A percentile compares a stretch with the other conserved stretches of the same genome.
Evolutionary conservation across 129 eudicot species (phyloP).

Genomic region (Ambrosia trifida): DNA sequence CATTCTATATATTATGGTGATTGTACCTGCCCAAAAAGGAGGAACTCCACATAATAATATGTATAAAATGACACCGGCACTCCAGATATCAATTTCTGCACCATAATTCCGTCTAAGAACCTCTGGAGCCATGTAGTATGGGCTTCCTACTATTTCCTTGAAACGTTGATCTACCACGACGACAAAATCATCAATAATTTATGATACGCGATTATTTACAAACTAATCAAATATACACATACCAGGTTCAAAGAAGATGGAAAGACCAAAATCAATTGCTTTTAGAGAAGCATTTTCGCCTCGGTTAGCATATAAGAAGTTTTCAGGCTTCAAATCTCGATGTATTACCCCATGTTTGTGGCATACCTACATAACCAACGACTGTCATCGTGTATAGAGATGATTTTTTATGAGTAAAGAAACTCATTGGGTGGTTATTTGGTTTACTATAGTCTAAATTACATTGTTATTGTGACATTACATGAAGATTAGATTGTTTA

Average conservation of each 20-base stretch:
- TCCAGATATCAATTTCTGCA: slow-evolving; percentile 82
- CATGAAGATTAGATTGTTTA: no score
- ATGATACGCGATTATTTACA: neutral
- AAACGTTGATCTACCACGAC: slow-evolving; percentile 59
- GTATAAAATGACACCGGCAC: slow-evolving; percentile 90
- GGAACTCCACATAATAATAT: slow-evolving; percentile 91
- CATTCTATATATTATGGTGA: neutral
- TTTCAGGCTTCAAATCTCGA: slow-evolving; percentile 87
- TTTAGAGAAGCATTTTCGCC: slow-evolving; percentile 64
- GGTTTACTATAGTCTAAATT: neutral
- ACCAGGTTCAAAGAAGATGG: slow-evolving; percentile 88
- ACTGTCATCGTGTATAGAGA: neutral
- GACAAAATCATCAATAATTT: neutral
- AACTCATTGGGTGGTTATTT: neutral
- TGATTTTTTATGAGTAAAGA: neutral
- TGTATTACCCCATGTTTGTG: slow-evolving; percentile 86
- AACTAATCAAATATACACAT: neutral
- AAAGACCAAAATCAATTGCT: slow-evolving; percentile 93
- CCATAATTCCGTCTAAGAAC: slow-evolving; percentile 83
- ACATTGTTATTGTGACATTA: no score
- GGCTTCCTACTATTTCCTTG: slow-evolving; percentile 87
- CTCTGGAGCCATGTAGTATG: slow-evolving; percentile 98
- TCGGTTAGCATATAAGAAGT: slow-evolving; percentile 61
- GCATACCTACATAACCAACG: slow-evolving; percentile 58
- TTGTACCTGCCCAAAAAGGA: slow-evolving; percentile 94